These are phyloP conservation scores for Eimeria acervulina DNA, from an alignment of 169 alveolate species.

Conservation along the genomic window DNA sequence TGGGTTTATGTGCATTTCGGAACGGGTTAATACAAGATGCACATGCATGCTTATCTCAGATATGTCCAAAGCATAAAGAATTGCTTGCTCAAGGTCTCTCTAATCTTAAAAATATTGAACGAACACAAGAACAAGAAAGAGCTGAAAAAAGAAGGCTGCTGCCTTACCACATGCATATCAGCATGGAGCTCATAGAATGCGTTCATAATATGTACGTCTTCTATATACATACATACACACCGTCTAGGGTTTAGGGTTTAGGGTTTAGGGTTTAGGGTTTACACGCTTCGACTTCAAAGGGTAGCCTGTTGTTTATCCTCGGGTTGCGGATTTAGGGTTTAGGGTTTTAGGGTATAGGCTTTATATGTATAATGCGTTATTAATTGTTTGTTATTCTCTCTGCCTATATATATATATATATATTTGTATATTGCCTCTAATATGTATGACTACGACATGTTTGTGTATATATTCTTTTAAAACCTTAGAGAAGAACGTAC, in stretches of 20 bases:
- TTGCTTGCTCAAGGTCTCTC: conserved; percentile 96
- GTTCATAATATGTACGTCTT: conserved; percentile 92
- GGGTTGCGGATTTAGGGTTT: too few species aligned
- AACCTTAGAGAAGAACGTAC: too few species aligned
- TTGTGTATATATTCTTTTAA: too few species aligned
- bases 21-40: conserved; percentile 94
- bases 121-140: conserved; percentile 96
- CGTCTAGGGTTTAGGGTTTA: background rate
- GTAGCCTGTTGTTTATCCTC: too few species aligned
- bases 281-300: too few species aligned
- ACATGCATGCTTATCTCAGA: conserved; percentile 94
- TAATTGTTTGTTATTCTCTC: too few species aligned
- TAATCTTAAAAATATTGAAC: conserved; percentile 93
- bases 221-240: background rate
- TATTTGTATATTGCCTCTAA: too few species aligned
- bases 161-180: conserved; percentile 98
- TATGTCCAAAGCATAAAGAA: conserved; percentile 96
- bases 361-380: too few species aligned
- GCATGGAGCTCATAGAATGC: conserved; percentile 96
- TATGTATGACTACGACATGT: too few species aligned
- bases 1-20: conserved; percentile 98
- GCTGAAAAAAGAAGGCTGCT: conserved; percentile 97
- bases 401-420: too few species aligned
- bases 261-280: too few species aligned
- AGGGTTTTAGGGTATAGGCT: too few species aligned